These are phyloP conservation scores for Terana coerulea DNA, from an alignment of 768 basidiomycete genomes.

Conservation along the genomic window DNA sequence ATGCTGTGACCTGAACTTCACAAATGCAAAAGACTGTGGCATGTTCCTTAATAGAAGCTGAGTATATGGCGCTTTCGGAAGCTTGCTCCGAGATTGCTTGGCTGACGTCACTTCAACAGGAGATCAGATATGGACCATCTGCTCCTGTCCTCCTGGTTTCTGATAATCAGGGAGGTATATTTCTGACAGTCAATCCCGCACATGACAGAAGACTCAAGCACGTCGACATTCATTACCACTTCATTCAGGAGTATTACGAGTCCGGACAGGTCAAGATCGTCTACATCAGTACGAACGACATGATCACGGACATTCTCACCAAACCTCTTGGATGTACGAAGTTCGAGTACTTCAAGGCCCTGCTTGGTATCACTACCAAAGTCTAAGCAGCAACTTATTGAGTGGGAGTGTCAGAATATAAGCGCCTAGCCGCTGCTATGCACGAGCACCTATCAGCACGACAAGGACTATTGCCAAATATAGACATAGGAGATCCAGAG, in stretches of 20 bases:
- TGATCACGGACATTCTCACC: conserved; percentile 10
- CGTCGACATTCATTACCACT: conserved; percentile 32
- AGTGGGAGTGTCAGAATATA: no score
- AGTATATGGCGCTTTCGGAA: conserved; percentile 12
- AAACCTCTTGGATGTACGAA: conserved; percentile 7
- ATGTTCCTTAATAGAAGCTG: conserved; percentile 1
- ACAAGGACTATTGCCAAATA: no score
- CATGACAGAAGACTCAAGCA: conserved; percentile 30
- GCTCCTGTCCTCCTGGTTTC: no score
- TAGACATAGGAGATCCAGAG: no score
- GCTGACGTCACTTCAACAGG: neutral
- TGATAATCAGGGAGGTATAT: conserved; percentile 25
- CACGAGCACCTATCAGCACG: no score
- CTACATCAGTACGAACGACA: conserved; percentile 1
- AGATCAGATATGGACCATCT: conserved; percentile 1
- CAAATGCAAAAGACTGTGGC: conserved; percentile 6
- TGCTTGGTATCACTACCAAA: conserved; percentile 1
- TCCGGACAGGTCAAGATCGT: neutral
- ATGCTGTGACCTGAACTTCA: conserved; percentile 21
- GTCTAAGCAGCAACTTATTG: no score
- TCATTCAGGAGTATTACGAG: conserved; percentile 20
- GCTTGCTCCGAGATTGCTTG: neutral
- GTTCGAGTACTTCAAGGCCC: neutral
- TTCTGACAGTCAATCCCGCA: conserved; percentile 18
- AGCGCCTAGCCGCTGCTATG: no score